phyloP scores from a whole-genome alignment of 208 protist species.

The Trichomonas vaginalis region DNA sequence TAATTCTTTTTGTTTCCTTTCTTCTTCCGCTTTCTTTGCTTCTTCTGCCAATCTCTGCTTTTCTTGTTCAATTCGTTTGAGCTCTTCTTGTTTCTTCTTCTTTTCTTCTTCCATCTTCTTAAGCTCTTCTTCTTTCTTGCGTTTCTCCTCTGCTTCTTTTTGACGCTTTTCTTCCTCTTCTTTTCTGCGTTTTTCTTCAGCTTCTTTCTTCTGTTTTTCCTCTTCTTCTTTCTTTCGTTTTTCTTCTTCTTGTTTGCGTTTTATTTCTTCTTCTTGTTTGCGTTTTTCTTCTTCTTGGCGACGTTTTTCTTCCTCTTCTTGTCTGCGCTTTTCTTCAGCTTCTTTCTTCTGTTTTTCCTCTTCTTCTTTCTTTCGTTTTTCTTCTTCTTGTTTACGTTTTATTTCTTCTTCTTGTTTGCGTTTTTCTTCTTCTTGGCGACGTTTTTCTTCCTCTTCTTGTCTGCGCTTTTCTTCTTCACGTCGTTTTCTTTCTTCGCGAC shows the following conservation, averaged over 20 bases:
- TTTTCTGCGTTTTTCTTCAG: not conserved
- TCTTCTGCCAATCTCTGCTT: no score
- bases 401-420: not conserved
- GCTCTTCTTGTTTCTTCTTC: not conserved
- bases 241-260: not conserved
- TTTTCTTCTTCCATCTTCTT: not conserved
- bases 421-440: not conserved
- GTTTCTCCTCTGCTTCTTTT: not conserved
- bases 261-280: not conserved
- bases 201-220: not conserved
- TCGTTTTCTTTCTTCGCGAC: not conserved
- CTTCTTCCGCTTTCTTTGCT: not conserved
- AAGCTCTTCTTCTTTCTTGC: not conserved
- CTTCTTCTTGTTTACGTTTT: not conserved
- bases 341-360: not conserved
- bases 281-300: not conserved
- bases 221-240: not conserved
- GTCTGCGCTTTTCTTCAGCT: not conserved
- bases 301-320: not conserved
- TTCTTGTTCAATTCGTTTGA: not conserved
- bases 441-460: not conserved
- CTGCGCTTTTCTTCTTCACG: not conserved
- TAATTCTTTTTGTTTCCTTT: not conserved
- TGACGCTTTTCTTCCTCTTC: not conserved
- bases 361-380: not conserved